These are phyloP conservation scores for Leucoagaricus sp. DNA, from an alignment of 1,284 basidiomycete genomes.

Conservation along the genomic window DNA sequence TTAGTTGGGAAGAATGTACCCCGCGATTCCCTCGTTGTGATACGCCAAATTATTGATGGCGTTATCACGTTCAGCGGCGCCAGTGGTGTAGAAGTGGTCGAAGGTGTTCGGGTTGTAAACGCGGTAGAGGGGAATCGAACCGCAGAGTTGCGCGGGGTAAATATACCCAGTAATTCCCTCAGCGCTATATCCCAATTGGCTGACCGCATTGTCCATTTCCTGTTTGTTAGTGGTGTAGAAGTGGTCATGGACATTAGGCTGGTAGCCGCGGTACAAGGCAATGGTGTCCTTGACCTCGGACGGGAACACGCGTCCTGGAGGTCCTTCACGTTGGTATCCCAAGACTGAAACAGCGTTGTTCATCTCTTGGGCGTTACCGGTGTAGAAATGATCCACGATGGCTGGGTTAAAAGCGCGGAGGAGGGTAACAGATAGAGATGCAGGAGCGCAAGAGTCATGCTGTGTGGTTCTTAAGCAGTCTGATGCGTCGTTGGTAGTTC, in stretches of 20 bases:
- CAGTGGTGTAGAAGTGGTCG: constrained; percentile 12
- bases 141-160: neutral
- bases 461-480: neutral
- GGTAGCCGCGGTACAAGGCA: constrained; percentile 7
- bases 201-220: constrained; percentile 1
- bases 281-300: neutral
- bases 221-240: constrained; percentile 12
- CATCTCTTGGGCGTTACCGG: neutral
- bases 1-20: constrained; percentile 8
- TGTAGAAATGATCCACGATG: constrained; percentile 10
- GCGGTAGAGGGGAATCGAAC: constrained; percentile 7
- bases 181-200: neutral
- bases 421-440: neutral
- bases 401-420: constrained; percentile 1
- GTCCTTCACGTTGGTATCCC: neutral
- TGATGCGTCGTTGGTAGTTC: too few species aligned
- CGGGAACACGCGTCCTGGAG: constrained; percentile 1
- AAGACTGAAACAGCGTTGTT: neutral
- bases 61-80: neutral
- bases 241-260: neutral
- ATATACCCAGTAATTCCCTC: constrained; percentile 13
- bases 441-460: neutral
- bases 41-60: neutral
- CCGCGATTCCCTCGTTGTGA: constrained; percentile 5
- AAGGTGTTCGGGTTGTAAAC: neutral